Conservation (phyloP, 805 yeast genomes). For the Lachancea fermentati region DNA sequence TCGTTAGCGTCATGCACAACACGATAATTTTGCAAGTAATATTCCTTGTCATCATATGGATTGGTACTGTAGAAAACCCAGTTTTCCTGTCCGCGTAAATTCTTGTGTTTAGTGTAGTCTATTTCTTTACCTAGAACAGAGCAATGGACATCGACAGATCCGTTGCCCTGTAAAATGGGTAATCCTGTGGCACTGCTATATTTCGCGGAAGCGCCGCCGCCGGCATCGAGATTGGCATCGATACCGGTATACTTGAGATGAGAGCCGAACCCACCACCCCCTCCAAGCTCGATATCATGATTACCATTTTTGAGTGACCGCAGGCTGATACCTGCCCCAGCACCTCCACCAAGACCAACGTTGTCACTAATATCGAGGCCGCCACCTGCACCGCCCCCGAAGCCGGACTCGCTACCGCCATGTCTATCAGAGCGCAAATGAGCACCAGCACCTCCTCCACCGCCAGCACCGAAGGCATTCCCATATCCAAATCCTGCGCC, state of each 20-base stretch:
- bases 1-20: conserved; percentile 14
- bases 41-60: conserved; percentile 23
- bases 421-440: background rate
- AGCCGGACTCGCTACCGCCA: background rate
- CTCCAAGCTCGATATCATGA: background rate
- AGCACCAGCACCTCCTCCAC: background rate
- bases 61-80: conserved; percentile 26
- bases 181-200: background rate
- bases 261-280: background rate
- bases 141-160: background rate
- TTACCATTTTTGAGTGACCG: background rate
- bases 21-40: conserved; percentile 11
- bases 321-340: background rate
- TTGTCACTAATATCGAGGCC: background rate
- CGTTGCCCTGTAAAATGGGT: background rate
- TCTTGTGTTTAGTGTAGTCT: background rate
- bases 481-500: background rate
- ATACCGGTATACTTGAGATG: background rate
- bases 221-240: background rate
- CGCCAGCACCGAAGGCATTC: background rate
- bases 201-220: background rate
- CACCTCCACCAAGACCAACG: background rate
- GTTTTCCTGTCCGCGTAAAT: background rate
- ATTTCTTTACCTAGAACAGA: background rate
- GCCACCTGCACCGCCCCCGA: background rate